Conservation (phyloP, 2,329 filamentous ascomycete species). For the Lecanoromycetidae sp. region DNA sequence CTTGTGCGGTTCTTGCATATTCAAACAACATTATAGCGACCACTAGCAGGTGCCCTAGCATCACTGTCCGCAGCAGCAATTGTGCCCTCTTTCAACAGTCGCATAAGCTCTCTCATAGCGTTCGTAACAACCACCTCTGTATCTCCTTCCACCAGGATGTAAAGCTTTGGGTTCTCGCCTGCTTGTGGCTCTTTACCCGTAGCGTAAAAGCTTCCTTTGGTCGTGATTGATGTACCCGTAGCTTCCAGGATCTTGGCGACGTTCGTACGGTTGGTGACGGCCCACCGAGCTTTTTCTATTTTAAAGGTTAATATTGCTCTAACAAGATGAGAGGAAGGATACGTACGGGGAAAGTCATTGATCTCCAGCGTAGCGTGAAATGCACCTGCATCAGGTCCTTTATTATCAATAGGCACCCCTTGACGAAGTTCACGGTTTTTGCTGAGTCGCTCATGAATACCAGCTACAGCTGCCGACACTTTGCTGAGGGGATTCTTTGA, state of each 20-base stretch:
- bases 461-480: constrained; percentile 78
- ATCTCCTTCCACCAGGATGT: constrained; percentile 94
- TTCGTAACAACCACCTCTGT: constrained; percentile 85
- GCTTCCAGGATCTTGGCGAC: constrained; percentile 95
- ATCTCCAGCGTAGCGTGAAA: constrained; percentile 97
- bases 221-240: constrained; percentile 91
- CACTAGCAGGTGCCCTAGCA: constrained; percentile 62
- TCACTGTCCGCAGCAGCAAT: constrained; percentile 82
- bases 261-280: constrained; percentile 95
- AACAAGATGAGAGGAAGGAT: constrained; percentile 2
- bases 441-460: constrained; percentile 81
- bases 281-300: constrained; percentile 84
- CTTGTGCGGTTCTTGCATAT: neutral
- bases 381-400: constrained; percentile 89
- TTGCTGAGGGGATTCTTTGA: constrained; percentile 63
- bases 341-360: constrained; percentile 84
- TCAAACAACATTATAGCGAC: constrained; percentile 75
- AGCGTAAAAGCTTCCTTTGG: constrained; percentile 84
- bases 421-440: constrained; percentile 80
- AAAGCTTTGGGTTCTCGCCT: constrained; percentile 78
- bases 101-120: constrained; percentile 80
- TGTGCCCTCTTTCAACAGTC: constrained; percentile 78
- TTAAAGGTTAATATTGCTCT: constrained; percentile 14
- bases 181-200: constrained; percentile 66
- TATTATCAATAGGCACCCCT: constrained; percentile 94